A percentile compares a stretch with the other conserved stretches of the same genome.
Evolutionary conservation across 192 early-diverging fungal species (phyloP).

Genomic region (Kickxella alabastrina): DNA sequence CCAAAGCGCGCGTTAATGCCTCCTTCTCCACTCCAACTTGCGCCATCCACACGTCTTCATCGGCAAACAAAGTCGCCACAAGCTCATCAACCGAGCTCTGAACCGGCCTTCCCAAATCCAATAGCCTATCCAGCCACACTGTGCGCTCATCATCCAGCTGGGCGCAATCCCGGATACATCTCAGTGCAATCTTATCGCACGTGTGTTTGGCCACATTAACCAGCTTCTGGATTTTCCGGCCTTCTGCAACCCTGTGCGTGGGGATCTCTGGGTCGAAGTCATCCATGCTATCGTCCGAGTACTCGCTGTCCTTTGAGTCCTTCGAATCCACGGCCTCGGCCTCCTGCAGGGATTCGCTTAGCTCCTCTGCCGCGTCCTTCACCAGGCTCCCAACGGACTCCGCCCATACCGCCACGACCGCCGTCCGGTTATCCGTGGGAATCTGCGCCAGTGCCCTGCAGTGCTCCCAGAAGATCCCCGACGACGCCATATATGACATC

Average conservation of each 20-base stretch:
- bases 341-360: conserved; percentile 18
- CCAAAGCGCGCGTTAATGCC: conserved; percentile 12
- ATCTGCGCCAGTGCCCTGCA: conserved; percentile 42
- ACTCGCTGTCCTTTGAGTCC: background rate
- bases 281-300: conserved; percentile 36
- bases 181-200: conserved; percentile 40
- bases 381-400: conserved; percentile 17
- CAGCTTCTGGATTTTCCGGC: conserved; percentile 22
- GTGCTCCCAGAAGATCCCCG: conserved; percentile 50
- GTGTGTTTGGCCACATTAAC: conserved; percentile 20
- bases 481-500: conserved; percentile 21
- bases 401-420: conserved; percentile 21
- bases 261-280: conserved; percentile 42
- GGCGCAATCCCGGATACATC: conserved; percentile 46
- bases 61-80: conserved; percentile 25
- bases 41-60: conserved; percentile 22
- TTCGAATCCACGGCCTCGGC: background rate
- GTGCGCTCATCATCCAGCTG: conserved; percentile 30
- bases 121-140: conserved; percentile 43
- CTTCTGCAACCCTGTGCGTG: conserved; percentile 25
- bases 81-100: conserved; percentile 31
- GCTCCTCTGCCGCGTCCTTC: conserved; percentile 40
- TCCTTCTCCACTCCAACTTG: conserved; percentile 10
- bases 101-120: conserved; percentile 36
- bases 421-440: conserved; percentile 33